These are phyloP conservation scores for Delphinella strobiligena DNA, from an alignment of 2,329 filamentous ascomycete species.

Conservation along the genomic window DNA sequence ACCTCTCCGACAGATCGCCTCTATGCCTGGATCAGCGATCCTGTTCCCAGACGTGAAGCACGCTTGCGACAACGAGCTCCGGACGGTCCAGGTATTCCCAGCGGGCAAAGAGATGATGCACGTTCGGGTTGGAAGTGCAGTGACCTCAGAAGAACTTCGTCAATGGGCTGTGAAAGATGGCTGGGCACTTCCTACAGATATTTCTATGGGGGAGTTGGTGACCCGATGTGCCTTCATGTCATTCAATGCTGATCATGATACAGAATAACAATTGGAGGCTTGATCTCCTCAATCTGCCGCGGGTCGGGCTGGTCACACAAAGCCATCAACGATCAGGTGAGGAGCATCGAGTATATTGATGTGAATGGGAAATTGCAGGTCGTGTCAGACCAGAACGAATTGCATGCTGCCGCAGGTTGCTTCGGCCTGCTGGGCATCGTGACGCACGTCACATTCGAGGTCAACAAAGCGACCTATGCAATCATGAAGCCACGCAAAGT, in stretches of 20 bases:
- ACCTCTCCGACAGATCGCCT: slow-evolving; percentile 25
- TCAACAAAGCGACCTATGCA: slow-evolving; percentile 37
- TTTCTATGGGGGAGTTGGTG: slow-evolving; percentile 31
- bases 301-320: slow-evolving; percentile 33
- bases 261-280: slow-evolving; percentile 25
- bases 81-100: slow-evolving; percentile 3
- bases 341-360: slow-evolving; percentile 37
- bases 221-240: not conserved
- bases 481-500: slow-evolving; percentile 32
- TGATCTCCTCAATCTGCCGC: slow-evolving; percentile 24
- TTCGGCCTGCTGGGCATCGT: slow-evolving; percentile 39
- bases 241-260: not conserved
- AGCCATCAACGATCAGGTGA: slow-evolving; percentile 35
- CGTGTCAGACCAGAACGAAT: slow-evolving; percentile 26
- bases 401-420: slow-evolving; percentile 31
- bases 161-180: slow-evolving; percentile 32
- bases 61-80: not conserved
- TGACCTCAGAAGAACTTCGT: slow-evolving; percentile 36
- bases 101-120: slow-evolving; percentile 12
- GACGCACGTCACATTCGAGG: slow-evolving; percentile 38
- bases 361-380: slow-evolving; percentile 30
- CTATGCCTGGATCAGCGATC: slow-evolving; percentile 26
- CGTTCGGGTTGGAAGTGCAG: slow-evolving; percentile 30
- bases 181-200: slow-evolving; percentile 33
- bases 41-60: slow-evolving; percentile 25